Evolutionary conservation across 192 early-diverging fungal species (phyloP), one percentile per base, ranked within the genome.

Genomic region (Entomortierella lignicola): DNA sequence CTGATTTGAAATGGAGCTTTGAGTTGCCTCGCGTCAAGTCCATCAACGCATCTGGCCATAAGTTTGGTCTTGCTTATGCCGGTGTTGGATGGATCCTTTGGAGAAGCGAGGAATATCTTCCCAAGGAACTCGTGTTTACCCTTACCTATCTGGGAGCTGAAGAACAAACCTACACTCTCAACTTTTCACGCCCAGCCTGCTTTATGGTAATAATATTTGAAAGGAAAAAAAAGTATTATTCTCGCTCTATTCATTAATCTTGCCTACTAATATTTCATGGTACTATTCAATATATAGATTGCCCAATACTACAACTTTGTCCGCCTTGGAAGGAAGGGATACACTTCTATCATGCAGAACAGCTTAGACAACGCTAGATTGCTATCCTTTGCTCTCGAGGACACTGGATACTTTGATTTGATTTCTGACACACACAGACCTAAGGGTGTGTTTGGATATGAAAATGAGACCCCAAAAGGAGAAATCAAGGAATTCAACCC

Each of bases 1-100:
- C 93, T 23, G 85, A 91, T 12, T 83, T 95, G 37, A 81, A 84
- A 55, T 96, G 94, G 94, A 84, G 87, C 47, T 67, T 75, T 54
- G 67, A 82, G 77, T 82, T 94, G 17, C 70, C 74, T 3, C 90
- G 86, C 17, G 94, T 96, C 15, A 86, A 84, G 8, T 92, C 91
- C 21, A 96, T 96, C 82, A 95, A 94, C 72, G 88, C 88, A 23
- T 92, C 91, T 48, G 93, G 94, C 50, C 93, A 94, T 89, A 96
- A 96, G 77, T 96, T 86, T 83, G 94, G 94, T n/a, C 85, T 96
- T 37, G 85, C 88, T 12, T 94, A 94, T 69, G 87, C 93, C 6
- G 94, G 94, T 50, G 83, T 95, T 53, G 94, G 94, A 39, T 96
- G 94, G 94, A 85, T 88, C 41, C 54, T 96, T 26, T 96, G 94